A percentile compares a stretch with the other conserved stretches of the same genome.
These are phyloP conservation scores for Mucor irregularis DNA, from an alignment of 371 early-diverging fungal genomes.

Conservation along the genomic window DNA sequence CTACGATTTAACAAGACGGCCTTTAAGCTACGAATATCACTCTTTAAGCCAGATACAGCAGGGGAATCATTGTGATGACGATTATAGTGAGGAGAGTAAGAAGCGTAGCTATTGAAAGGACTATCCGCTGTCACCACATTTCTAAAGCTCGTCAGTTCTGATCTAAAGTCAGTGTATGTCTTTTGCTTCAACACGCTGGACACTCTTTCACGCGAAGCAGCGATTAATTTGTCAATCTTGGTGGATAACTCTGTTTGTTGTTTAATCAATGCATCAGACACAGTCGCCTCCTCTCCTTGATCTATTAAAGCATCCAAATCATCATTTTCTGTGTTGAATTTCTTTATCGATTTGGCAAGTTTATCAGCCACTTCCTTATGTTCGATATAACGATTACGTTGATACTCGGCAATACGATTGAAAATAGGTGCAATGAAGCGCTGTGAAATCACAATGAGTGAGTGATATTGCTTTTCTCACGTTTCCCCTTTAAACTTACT, in stretches of 20 bases:
- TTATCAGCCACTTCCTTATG: constrained; percentile 17
- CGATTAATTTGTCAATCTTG: constrained; percentile 12
- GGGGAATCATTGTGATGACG: constrained; percentile 24
- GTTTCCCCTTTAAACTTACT: constrained; percentile 23
- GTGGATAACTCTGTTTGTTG: constrained; percentile 15
- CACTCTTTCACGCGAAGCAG: constrained; percentile 1
- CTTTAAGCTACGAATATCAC: constrained; percentile 37
- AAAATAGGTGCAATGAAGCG: constrained; percentile 27
- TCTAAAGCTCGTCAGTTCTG: constrained; percentile 4
- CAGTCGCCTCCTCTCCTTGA: constrained; percentile 26
- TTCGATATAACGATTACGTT: constrained; percentile 24
- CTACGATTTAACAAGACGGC: constrained; percentile 33
- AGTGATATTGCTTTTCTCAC: background rate
- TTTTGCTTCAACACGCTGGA: background rate
- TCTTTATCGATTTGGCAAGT: constrained; percentile 6
- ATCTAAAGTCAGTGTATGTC: constrained; percentile 5
- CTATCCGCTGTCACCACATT: background rate
- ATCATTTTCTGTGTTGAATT: constrained; percentile 16
- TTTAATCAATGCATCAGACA: constrained; percentile 16
- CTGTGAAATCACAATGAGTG: constrained; percentile 6
- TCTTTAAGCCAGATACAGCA: constrained; percentile 38
- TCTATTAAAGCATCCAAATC: constrained; percentile 31
- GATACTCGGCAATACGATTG: constrained; percentile 25
- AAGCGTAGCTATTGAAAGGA: background rate
- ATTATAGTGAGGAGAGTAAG: constrained; percentile 6